A percentile compares a stretch with the other conserved stretches of the same genome.
Evolutionary conservation across 768 basidiomycete genomes (phyloP).

Genomic region (Cyclocybe cylindracea): DNA sequence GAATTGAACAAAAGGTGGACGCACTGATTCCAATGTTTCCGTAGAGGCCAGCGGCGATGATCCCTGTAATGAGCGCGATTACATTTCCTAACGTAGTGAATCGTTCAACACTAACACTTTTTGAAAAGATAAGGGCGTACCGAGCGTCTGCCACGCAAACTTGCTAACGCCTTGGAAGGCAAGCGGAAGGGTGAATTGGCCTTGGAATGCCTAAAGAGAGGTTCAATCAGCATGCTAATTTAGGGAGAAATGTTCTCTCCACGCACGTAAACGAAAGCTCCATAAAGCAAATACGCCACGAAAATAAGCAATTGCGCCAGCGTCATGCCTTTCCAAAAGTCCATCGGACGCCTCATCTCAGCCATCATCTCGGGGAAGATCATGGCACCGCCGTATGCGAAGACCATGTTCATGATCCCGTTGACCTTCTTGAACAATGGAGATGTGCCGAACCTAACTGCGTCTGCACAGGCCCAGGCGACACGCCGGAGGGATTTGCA

Average conservation of each 20-base stretch:
- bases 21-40: conserved; percentile 62
- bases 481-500: conserved; percentile 31
- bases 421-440: conserved; percentile 46
- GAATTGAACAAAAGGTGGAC: neutral
- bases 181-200: conserved; percentile 55
- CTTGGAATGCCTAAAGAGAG: conserved; percentile 49
- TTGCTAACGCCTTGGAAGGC: conserved; percentile 48
- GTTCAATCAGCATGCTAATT: neutral
- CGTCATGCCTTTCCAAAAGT: conserved; percentile 68
- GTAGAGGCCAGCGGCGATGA: conserved; percentile 65
- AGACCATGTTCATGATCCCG: conserved; percentile 68
- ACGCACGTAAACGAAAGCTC: conserved; percentile 48
- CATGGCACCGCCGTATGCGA: conserved; percentile 56
- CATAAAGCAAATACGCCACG: conserved; percentile 56
- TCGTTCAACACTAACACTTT: neutral
- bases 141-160: conserved; percentile 49
- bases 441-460: conserved; percentile 33
- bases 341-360: conserved; percentile 68
- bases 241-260: neutral
- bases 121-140: conserved; percentile 18
- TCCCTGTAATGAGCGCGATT: conserved; percentile 48
- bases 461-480: conserved; percentile 36
- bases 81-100: conserved; percentile 36
- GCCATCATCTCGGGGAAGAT: conserved; percentile 56
- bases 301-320: conserved; percentile 53